A percentile compares a stretch with the other conserved stretches of the same genome.
Conservation (phyloP, 2,329 filamentous ascomycete genomes). For the Aspergillus tamarii region DNA sequence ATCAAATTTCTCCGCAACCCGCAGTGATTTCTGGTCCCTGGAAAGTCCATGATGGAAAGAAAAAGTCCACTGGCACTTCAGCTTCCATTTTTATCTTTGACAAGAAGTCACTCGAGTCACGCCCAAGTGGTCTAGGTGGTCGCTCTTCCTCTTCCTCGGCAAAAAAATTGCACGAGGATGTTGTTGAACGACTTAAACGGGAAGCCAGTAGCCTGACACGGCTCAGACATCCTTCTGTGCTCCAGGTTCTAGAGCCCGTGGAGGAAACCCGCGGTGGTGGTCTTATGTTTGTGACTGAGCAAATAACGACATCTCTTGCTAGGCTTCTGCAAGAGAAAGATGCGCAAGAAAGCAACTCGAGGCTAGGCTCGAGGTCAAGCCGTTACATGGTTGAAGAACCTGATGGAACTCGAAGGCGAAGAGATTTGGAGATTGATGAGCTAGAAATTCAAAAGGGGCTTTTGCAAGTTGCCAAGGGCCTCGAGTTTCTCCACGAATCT, state of each 20-base stretch:
- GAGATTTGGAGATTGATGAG: conserved; percentile 92
- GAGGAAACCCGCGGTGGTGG: conserved; percentile 91
- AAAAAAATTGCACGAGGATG: conserved; percentile 84
- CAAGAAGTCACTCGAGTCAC: conserved; percentile 76
- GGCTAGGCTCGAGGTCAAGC: conserved; percentile 71
- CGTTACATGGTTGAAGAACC: conserved; percentile 80
- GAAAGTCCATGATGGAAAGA: conserved; percentile 97
- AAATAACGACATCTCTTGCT: conserved; percentile 84
- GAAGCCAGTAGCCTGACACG: conserved; percentile 88
- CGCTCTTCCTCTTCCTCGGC: conserved; percentile 65
- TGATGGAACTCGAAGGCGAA: conserved; percentile 70
- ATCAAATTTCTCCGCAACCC: conserved; percentile 75
- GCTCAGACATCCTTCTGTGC: conserved; percentile 84
- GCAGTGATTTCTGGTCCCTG: conserved; percentile 86
- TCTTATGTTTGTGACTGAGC: conserved; percentile 93
- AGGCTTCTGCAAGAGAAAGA: conserved; percentile 85
- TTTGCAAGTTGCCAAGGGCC: conserved; percentile 86
- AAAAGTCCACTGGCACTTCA: conserved; percentile 86
- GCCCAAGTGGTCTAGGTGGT: conserved; percentile 63
- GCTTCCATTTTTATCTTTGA: conserved; percentile 96
- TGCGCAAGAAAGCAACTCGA: conserved; percentile 73
- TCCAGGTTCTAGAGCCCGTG: conserved; percentile 91
- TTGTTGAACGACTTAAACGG: conserved; percentile 86
- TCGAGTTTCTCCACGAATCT: conserved; percentile 95
- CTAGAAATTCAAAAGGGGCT: conserved; percentile 96